These are phyloP conservation scores for Cerioporus squamosus DNA, from an alignment of 1,284 basidiomycete species.

Conservation along the genomic window DNA sequence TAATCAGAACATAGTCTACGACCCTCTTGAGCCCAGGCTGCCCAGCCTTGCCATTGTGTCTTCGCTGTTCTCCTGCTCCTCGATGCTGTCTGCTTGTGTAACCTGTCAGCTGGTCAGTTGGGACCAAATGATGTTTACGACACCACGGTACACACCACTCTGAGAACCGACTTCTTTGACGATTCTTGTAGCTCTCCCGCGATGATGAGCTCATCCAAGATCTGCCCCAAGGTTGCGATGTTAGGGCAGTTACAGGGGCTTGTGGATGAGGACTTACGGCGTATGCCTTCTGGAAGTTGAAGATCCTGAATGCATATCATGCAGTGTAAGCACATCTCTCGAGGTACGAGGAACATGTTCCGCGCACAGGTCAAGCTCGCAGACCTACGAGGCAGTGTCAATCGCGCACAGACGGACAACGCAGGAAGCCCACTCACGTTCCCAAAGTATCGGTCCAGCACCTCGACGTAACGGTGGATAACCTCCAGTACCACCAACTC, in stretches of 20 bases:
- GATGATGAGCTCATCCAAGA: conserved; percentile 97
- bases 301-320: conserved; percentile 64
- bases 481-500: conserved; percentile 94
- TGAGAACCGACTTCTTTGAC: conserved; percentile 95
- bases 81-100: conserved; percentile 78
- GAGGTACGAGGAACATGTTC: not conserved
- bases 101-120: conserved; percentile 52
- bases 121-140: not conserved
- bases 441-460: conserved; percentile 98
- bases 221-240: conserved; percentile 48
- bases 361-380: conserved; percentile 90
- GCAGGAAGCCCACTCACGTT: conserved; percentile 66
- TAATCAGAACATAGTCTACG: conserved; percentile 9
- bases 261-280: conserved; percentile 56
- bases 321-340: too few species aligned
- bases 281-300: conserved; percentile 98
- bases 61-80: conserved; percentile 82
- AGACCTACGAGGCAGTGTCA: conserved; percentile 65
- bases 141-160: conserved; percentile 73
- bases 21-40: conserved; percentile 34
- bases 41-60: conserved; percentile 78
- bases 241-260: too few species aligned
- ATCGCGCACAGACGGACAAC: not conserved
- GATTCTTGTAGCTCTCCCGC: conserved; percentile 98
- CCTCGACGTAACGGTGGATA: conserved; percentile 98